A percentile compares a stretch with the other conserved stretches of the same genome.
phyloP scores from a whole-genome alignment of 1,284 basidiomycete species.

The Cryptococcus hybrid region DNA sequence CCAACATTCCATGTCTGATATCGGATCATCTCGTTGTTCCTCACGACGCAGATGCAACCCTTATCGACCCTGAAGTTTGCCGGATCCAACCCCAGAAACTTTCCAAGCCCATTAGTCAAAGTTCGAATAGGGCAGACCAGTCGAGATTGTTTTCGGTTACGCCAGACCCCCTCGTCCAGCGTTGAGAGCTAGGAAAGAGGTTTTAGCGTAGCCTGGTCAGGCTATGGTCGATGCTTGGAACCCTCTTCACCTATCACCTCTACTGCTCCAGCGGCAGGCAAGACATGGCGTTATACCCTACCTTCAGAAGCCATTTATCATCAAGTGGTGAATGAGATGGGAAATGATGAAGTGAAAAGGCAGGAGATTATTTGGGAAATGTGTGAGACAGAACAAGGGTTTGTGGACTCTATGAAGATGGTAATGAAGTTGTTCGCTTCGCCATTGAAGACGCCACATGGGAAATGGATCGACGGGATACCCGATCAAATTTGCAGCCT shows the following conservation, averaged over 20 bases:
- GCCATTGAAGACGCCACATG: slow-evolving; percentile 64
- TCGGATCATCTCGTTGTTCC: no score
- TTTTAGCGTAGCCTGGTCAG: neutral
- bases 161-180: slow-evolving; percentile 18
- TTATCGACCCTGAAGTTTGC: no score
- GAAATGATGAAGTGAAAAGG: slow-evolving; percentile 58
- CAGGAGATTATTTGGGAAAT: slow-evolving; percentile 69
- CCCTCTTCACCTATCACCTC: slow-evolving; percentile 9
- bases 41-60: no score
- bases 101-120: no score
- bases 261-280: slow-evolving; percentile 10
- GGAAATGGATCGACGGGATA: slow-evolving; percentile 77
- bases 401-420: slow-evolving; percentile 63
- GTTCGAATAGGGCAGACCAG: no score
- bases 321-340: slow-evolving; percentile 34
- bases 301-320: slow-evolving; percentile 21
- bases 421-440: slow-evolving; percentile 68
- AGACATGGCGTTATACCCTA: slow-evolving; percentile 35
- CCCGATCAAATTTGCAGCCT: slow-evolving; percentile 65
- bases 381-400: slow-evolving; percentile 64
- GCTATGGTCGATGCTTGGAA: neutral
- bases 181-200: slow-evolving; percentile 28
- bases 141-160: no score
- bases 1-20: no score
- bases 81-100: no score